Evolutionary conservation across 2,329 filamentous ascomycete genomes (phyloP), one percentile per base, ranked within the genome.

Genomic region (Clonostachys sp.): DNA sequence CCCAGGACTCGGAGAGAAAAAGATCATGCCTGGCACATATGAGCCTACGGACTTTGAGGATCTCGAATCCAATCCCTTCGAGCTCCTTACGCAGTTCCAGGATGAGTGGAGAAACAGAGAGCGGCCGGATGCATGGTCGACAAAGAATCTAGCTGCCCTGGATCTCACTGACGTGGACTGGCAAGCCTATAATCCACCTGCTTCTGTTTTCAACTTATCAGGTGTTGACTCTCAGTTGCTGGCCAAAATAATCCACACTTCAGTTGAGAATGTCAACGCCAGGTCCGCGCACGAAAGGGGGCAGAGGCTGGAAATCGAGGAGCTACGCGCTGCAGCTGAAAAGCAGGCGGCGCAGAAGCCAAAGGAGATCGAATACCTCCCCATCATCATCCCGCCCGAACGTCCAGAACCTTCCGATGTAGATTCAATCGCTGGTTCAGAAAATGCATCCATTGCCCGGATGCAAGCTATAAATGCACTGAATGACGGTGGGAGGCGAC

Each of bases 111-210:
- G 48, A 45, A 49, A 51, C n/a, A 49, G 52, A 45, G 41, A 59
- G 5, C 42, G 51, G 3, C 46, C 44, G n/a, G 41, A 48, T 36
- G 48, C 56, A 0, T 59, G 57, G 56, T 54, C 49, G 5, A 48
- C 40, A 16, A 55, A 56, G n/a, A 57, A 54, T n/a, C 39, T 58
- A 34, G 30, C 46, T 12, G 38, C 50, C 24, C 53, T 59, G 20
- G 58, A 64, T 14, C 50, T 59, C 41, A 48, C 52, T 5, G 52
- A 61, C 4, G 60, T 68, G 34, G 68, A 75, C 54, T 79, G 76
- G 73, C 67, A 62, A 36, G 59, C 65, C 45, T 77, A 75, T 51
- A 64, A 69, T 4, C 73, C 74, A 5, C 78, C 78, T 0, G 53
- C 57, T 12, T 68, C 65, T 1, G 57, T 81, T 7, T 60, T 49